Base-by-base conservation (phyloP, 129 eudicot species). In the Flaveria robusta region DNA sequence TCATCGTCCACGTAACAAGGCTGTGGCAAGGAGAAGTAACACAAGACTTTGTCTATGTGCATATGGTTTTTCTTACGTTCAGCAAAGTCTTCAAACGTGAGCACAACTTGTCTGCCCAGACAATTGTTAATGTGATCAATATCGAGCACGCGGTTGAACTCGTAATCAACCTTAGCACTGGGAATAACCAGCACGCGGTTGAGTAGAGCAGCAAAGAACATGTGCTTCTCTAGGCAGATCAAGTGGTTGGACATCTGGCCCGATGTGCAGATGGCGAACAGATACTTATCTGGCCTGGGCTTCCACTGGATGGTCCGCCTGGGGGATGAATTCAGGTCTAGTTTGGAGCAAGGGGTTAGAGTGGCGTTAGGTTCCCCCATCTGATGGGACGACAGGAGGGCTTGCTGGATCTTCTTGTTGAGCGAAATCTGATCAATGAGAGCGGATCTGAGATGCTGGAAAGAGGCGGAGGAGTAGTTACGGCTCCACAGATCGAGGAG, bases 161-260 rank as follows among this genome's bases (percentile, higher is more conserved):
- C 96, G 14, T 82, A 91, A 82, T 91, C 99, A 67, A 91, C 89
- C 39, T 91, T 89, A 0, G 91, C 43, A 79, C 97, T 95, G 0
- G 99, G 99, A 74, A 95, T 86, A 41, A 95, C 88, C 66, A 95
- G 69, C 51, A 95, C 56, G 2, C 99, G 85, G 45, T 81, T 66
- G 46, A 95, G 86, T 34, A 89, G 24, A 16, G 97, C 96, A 0
- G 97, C 97, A 56, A 95, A 95, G 68, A 95, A 91, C 94, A 95
- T 95, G 78, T 95, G 99, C 72, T 95, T 95, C 83, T 95, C 99
- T 70, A 95, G 78, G 70, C 97, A 95, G 15, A 95, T 91, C 87
- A 95, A 86, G 74, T 89, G 99, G 74, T 95, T 95, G n/a, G 97
- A 91, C 96, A 91, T 95, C 71, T 95, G 99, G 26, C 99, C 99